Evolutionary conservation across 768 basidiomycete species (phyloP).

Genomic region (Phanerodontia chrysosporium): DNA sequence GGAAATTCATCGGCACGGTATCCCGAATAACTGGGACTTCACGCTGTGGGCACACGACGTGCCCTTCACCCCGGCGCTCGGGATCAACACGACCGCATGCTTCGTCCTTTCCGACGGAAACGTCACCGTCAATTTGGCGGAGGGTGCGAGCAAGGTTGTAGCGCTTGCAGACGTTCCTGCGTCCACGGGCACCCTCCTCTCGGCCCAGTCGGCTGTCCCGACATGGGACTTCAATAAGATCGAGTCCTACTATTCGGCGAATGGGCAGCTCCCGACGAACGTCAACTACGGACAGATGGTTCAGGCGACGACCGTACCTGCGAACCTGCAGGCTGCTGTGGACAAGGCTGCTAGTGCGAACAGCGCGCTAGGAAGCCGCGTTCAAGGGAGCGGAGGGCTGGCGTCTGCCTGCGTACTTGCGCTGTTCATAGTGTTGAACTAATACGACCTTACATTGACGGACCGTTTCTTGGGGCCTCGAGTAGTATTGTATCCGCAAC

Average conservation of each 20-base stretch:
- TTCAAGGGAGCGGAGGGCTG: neutral
- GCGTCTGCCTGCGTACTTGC: no score
- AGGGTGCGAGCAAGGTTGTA: neutral
- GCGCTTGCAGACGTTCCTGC: slow-evolving; percentile 1
- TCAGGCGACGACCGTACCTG: slow-evolving; percentile 3
- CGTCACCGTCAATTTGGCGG: neutral
- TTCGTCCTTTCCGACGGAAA: slow-evolving; percentile 4
- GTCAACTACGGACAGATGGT: slow-evolving; percentile 12
- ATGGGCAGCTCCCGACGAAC: slow-evolving; percentile 8
- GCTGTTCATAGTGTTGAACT: no score
- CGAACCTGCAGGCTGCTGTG: neutral
- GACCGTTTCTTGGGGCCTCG: no score
- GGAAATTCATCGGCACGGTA: neutral
- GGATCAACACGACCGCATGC: neutral
- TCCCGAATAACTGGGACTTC: neutral
- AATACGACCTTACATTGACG: no score
- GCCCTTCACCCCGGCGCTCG: slow-evolving; percentile 1
- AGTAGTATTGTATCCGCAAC: no score
- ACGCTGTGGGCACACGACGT: neutral
- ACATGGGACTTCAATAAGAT: slow-evolving; percentile 11
- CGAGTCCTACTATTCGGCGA: slow-evolving; percentile 10
- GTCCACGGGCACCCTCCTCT: slow-evolving; percentile 4
- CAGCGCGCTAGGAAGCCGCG: neutral
- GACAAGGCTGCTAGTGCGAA: neutral
- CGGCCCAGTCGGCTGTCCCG: slow-evolving; percentile 5